Evolutionary conservation across 768 basidiomycete genomes (phyloP), one percentile per base, ranked within the genome.

Genomic region (Phaeotremella fagi): DNA sequence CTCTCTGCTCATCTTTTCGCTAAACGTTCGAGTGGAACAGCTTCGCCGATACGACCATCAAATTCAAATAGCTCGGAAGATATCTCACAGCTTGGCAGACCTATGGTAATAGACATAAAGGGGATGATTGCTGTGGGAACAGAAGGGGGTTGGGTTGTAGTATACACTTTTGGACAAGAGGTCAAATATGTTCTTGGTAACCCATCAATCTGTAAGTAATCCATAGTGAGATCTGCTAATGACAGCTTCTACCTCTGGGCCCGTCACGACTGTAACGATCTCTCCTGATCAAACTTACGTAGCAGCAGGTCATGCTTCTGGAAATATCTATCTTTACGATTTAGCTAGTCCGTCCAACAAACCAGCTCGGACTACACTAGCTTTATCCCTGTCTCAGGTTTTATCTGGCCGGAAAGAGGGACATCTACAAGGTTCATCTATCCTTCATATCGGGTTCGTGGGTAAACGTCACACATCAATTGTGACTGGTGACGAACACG

Each of bases 221-320:
- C 15, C 24, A 33, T 18, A 14, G 35, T 33, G 14, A 5, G 24
- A 45, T 28, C 27, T 20, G 38, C 38, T 14, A 43, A 36, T 35
- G 49, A 35, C 29, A 50, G 53, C n/a, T 3, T 47, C 53, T 14
- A 33, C 75, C 2, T 75, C 84, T 9, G 89, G 90, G 18, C 74
- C 88, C 14, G 87, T 90, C 6, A 92, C 88, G n/a, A 87, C 92
- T 1, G 74, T 99, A 14, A 85, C 89, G 0, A 77, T 99, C 42
- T 95, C 92, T 7, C 84, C 88, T 63, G 95, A 99, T 69, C 89
- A 90, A 62, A 97, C 92, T 1, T 95, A 84, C 71, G 78, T 97
- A 45, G 94, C 86, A 0, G 85, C 85, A 2, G 95, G 95, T 0
- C 90, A 98, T 74, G 78, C 82, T 4, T 80, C 80, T 2, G 95